These are phyloP conservation scores for Hyaloscypha hepaticicola DNA, from an alignment of 495 filamentous ascomycete genomes.

Conservation along the genomic window DNA sequence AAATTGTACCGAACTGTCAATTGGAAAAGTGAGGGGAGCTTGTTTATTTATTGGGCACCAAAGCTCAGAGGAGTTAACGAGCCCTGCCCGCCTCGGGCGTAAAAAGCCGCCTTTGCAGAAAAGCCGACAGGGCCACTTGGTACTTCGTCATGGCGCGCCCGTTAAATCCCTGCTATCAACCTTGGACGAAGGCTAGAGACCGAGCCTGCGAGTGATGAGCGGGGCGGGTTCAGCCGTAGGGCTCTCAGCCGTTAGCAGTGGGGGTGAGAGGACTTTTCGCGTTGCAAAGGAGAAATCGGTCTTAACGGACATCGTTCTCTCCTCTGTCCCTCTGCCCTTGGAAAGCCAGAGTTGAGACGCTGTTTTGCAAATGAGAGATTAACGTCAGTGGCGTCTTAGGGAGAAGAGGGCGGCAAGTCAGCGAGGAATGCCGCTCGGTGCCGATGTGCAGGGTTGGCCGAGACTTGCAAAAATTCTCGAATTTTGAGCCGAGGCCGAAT, in stretches of 20 bases:
- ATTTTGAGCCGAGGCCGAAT: neutral
- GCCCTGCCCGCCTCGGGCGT: neutral
- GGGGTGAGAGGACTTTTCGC: too few species aligned
- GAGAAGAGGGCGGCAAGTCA: neutral
- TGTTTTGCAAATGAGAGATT: too few species aligned
- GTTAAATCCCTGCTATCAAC: neutral
- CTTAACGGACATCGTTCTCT: too few species aligned
- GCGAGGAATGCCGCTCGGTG: neutral
- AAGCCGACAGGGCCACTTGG: neutral
- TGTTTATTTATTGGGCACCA: neutral
- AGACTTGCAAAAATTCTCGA: neutral
- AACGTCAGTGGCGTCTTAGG: too few species aligned
- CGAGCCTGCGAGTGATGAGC: neutral
- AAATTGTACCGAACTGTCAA: neutral
- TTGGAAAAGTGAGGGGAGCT: neutral
- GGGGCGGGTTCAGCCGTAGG: neutral
- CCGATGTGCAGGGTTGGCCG: neutral
- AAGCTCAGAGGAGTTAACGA: neutral
- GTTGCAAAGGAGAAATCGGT: too few species aligned
- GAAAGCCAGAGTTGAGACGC: too few species aligned
- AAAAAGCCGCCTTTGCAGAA: neutral
- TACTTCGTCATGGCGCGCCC: neutral
- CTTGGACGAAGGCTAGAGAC: neutral
- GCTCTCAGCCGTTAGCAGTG: too few species aligned
- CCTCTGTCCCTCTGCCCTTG: too few species aligned